Base-by-base conservation (phyloP, 2,329 filamentous ascomycete species). In the Fusarium sambucinum region DNA sequence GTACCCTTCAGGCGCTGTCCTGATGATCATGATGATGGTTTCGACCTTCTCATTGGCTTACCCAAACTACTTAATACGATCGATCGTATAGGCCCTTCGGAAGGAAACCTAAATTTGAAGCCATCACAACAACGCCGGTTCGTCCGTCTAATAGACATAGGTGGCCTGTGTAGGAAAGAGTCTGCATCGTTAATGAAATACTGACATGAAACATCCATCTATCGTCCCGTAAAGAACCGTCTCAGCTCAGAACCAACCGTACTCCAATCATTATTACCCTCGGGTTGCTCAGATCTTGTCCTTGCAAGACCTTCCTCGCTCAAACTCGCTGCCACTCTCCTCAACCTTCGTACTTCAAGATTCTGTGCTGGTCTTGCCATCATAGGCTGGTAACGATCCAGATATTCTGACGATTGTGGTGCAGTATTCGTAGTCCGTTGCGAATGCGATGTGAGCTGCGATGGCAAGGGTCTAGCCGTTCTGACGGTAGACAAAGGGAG, bases 331-430 rank as follows among this genome's bases (percentile, higher is more conserved):
- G 42, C 52, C 6, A 54, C 51, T 11, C 63, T 55, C 16, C 54
- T 64, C 27, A 67, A 19, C 27, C 37, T 71, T 40, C 55, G 69
- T 32, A 45, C 54, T 19, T 58, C 61, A 10, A 33, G 47, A 6
- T 25, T 62, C 44, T 61, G 51, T 6, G 16, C 19, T 6, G 65
- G 42, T 19, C 40, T 53, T 11, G 55, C 50, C 53, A 63, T 64
- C 41, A 63, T 37, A 21, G 76, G 75, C 12, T 68, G 70, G 58
- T 78, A 79, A 13, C 72, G 70, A 4, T 80, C 78, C 21, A 80
- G 58, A 45, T 76, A 80, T 60, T 80, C 79, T 8, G 76, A 78
- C 11, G 77, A 77, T 19, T 73, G 73, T 6, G 68, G 59, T 32
- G 71, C 63, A 25, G 57, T 58, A 27, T 55, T 45, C 14, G 46